Evolutionary conservation across 73 alveolate genomes (phyloP), one percentile per base, ranked within the genome.

Genomic region (Halteria grandinella): DNA sequence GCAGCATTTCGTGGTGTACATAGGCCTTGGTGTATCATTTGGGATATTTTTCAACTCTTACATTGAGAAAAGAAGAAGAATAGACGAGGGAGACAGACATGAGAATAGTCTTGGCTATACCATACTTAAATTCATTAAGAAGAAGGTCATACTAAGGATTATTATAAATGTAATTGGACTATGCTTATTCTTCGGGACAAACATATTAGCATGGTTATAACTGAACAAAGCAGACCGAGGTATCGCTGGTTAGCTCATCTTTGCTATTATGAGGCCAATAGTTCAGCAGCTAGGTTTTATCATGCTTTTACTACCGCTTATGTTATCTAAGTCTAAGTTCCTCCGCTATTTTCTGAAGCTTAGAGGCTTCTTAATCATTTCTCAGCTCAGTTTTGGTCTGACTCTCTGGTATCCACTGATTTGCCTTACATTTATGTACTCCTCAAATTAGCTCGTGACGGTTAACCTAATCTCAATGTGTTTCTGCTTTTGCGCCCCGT

Each of bases 361-460:
- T 14, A n/a, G 52, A 44, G 69, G 64, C 5, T 47, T 41, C 17
- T 11, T n/a, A 1, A 24, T 66, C 15, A 4, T 66, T 5, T 66
- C 80, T 66, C 80, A 66, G 29, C 25, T 66, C 10, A 66, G 80
- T 23, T 66, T 66, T 11, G 66, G 64, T 10, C 43, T 66, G 15
- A 45, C 43, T 44, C 63, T 66, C 8, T 66, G 80, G 80, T 66
- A 44, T 31, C 80, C 80, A 6, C 7, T 66, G 33, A 23, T 66
- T 20, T 48, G 43, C 1, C 29, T 66, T 23, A 12, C 32, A 5
- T 47, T 25, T 24, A 25, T 44, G 28, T 66, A 44, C 28, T 66
- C 39, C 29, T 25, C 39, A 36, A 36, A 66, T 28, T 21, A 27
- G 12, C 43, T 66, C 52, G 43, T 66, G 1, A 11, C 2, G 18